A percentile compares a stretch with the other conserved stretches of the same genome.
Evolutionary conservation across 768 basidiomycete genomes (phyloP).

Genomic region (Hemileccinum rubropunctum): DNA sequence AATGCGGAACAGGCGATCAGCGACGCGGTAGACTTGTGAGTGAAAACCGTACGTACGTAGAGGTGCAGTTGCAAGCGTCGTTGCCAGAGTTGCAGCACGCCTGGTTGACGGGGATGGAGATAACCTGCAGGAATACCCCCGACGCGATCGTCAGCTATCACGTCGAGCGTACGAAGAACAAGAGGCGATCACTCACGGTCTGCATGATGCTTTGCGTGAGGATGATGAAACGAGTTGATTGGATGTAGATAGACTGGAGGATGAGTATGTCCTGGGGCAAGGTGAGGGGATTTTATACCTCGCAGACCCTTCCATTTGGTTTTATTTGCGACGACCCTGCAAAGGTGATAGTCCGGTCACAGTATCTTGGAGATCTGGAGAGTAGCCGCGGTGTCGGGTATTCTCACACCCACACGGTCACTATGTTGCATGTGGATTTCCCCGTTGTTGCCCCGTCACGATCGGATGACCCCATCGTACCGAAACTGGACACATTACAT

Average conservation of each 20-base stretch:
- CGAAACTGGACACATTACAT: neutral
- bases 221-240: neutral
- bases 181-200: conserved; percentile 3
- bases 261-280: neutral
- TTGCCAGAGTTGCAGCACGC: conserved; percentile 1
- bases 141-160: neutral
- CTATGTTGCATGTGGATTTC: neutral
- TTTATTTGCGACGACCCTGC: neutral
- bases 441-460: neutral
- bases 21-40: neutral
- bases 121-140: neutral
- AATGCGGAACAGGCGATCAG: neutral
- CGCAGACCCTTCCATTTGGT: neutral
- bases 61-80: neutral
- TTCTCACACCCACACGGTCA: neutral
- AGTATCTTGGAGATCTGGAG: neutral
- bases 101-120: conserved; percentile 5
- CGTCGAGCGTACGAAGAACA: neutral
- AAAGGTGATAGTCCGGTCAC: neutral
- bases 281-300: neutral
- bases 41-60: neutral
- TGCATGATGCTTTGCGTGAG: conserved; percentile 8
- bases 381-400: neutral
- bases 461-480: neutral
- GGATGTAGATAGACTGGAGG: neutral